These are phyloP conservation scores for Phytophthora sojae DNA, from an alignment of 352 stramenopile genomes.

Conservation along the genomic window DNA sequence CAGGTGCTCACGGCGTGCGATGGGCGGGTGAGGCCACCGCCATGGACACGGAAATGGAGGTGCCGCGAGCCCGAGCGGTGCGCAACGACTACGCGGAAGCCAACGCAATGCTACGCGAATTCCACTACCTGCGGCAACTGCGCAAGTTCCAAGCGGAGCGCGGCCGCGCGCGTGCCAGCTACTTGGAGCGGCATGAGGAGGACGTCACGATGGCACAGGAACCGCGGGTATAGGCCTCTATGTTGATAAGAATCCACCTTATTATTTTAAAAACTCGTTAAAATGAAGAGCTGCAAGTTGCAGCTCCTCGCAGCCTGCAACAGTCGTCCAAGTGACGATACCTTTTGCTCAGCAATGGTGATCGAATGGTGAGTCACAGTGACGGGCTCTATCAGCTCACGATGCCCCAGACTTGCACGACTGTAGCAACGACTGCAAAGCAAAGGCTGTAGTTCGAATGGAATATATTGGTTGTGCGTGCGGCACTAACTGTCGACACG, in stretches of 20 bases:
- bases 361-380: background rate
- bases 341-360: background rate
- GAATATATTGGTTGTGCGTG: slow-evolving; percentile 16
- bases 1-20: slow-evolving; percentile 27
- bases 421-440: background rate
- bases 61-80: slow-evolving; percentile 26
- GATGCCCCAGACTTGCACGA: background rate
- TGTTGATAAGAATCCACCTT: background rate
- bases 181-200: slow-evolving; percentile 27
- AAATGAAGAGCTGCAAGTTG: background rate
- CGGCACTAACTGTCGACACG: slow-evolving; percentile 7
- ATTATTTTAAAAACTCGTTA: background rate
- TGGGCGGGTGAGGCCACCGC: slow-evolving; percentile 33
- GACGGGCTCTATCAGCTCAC: background rate
- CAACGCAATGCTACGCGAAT: slow-evolving; percentile 74
- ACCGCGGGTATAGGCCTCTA: no score
- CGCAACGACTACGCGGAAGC: slow-evolving; percentile 48
- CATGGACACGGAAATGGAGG: slow-evolving; percentile 37
- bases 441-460: slow-evolving; percentile 3
- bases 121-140: slow-evolving; percentile 80
- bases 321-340: background rate
- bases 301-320: no score
- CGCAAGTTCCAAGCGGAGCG: slow-evolving; percentile 77
- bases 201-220: background rate
- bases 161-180: slow-evolving; percentile 49